Base-by-base conservation (phyloP, 176 grass and related monocot species). In the Dactylis glomerata region DNA sequence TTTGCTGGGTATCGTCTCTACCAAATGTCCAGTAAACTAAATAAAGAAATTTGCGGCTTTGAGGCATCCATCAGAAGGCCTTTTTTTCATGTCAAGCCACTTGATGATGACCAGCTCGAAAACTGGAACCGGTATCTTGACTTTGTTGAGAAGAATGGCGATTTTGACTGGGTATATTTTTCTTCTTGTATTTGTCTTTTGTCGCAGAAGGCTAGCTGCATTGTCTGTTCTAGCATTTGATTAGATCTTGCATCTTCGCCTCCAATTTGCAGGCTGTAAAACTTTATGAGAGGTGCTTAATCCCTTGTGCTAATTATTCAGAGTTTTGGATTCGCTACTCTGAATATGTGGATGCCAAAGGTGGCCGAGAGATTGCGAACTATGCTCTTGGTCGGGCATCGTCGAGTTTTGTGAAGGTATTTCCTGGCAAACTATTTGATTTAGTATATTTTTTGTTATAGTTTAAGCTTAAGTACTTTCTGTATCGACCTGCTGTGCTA, bases 201-300 rank as follows among this genome's bases (percentile, higher is more conserved):
- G 64, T 27, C 36, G 44, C 63, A 66, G 54, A 23, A 68, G 22
- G 40, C 61, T 84, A 80, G 36, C 75, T 86, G 36, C 77, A 68
- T 52, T 23, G 52, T 81, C 22, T 54, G 73, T 81, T 22, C 30
- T 24, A 76, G 16, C 74, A 82, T 47, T 45, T 77, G 61, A 62
- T 78, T 72, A 82, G 24, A 83, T 92, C 31, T 86, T 26, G 36
- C 50, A 59, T 33, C 54, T 27, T 88, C 38, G 41, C 50, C 50
- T 91, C 82, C 75, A 44, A 70, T 81, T 93, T 86, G 44, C 87
- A 97, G 95, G 88, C 87, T 49, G 89, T 97, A 55, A 97, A 97
- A 91, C 88, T 97, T 86, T 95, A 95, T 34, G 95, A 98, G 85
- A 95, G 92, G 87, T 98, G 95, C 68, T 91, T 98, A 79, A 93